Evolutionary conservation across 805 yeast genomes (phyloP), one percentile per base, ranked within the genome.

Genomic region (Hanseniaspora vineae): DNA sequence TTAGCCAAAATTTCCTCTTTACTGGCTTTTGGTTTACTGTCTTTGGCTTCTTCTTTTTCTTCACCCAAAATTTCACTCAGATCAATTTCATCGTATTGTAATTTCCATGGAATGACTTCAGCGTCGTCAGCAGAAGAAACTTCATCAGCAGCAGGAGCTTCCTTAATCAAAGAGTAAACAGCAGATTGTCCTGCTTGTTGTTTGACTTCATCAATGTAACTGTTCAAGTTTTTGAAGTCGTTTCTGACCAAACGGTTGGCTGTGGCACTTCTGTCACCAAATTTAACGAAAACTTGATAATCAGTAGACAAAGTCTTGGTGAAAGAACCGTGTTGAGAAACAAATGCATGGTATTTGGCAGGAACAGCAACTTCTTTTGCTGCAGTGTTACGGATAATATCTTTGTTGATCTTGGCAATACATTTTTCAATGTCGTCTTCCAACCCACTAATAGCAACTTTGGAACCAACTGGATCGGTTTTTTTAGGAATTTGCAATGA

Each of bases 241-340:
- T 78, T 65, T 58, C 70, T 72, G 45, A 67, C 65, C 6, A 84
- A 85, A 12, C 35, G 15, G 29, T 35, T 45, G 23, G 48, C 50
- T 52, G 66, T 69, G 54, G 71, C 67, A 37, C 69, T 55, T 29
- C 67, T 60, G 51, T 69, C 69, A 37, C 82, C 86, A 55, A 77
- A 83, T 44, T 70, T 73, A 43, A 83, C 78, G 52, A 75, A 77
- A 49, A 81, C 79, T 46, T 69, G 68, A 55, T 66, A 70, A 39
- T 79, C 78, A 33, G 61, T 54, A 59, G 75, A 72, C 56, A 80
- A 70, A 50, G 66, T 69, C 61, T 76, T 76, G 57, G 75, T 68
- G 47, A 81, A 69, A 11, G 78, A 73, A 50, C 90, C 90, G 55
- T 78, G 72, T 60, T 81, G 86, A 49, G 80, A 69, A 20, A 84